These are phyloP conservation scores for Clarireedia monteithiana DNA, from an alignment of 2,329 filamentous ascomycete genomes.

Conservation along the genomic window DNA sequence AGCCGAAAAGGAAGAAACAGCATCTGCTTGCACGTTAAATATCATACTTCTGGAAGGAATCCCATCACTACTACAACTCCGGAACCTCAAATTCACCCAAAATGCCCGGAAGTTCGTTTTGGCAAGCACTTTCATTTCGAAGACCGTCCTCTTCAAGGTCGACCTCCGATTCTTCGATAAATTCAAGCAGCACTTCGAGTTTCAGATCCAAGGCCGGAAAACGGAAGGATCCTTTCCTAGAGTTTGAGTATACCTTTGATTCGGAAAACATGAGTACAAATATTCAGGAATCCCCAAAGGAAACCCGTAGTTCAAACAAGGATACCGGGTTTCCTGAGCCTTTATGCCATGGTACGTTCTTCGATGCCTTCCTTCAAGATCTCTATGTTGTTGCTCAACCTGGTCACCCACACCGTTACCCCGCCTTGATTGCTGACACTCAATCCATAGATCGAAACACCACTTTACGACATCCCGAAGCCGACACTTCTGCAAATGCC, in stretches of 20 bases:
- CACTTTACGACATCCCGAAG: conserved; percentile 54
- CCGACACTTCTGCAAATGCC: conserved; percentile 48
- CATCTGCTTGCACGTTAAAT: no score
- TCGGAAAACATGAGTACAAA: conserved; percentile 12
- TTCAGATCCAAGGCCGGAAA: neutral
- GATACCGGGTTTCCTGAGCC: conserved; percentile 32
- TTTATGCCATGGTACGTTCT: conserved; percentile 20
- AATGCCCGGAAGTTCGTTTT: conserved; percentile 24
- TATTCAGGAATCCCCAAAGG: conserved; percentile 14
- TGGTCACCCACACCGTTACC: neutral
- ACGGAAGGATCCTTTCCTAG: neutral
- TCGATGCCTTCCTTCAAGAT: no score
- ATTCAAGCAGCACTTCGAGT: conserved; percentile 4
- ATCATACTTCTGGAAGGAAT: no score
- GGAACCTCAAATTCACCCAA: neutral
- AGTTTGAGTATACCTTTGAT: conserved; percentile 1
- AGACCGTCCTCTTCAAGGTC: conserved; percentile 6
- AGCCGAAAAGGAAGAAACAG: no score
- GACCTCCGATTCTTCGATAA: neutral
- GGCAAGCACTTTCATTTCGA: conserved; percentile 5
- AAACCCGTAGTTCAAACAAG: conserved; percentile 12
- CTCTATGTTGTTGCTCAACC: neutral
- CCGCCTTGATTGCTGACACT: neutral
- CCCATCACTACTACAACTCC: no score
- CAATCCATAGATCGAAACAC: conserved; percentile 42